Conservation (phyloP, 306 rosid species). For the Cicer cuneatum region DNA sequence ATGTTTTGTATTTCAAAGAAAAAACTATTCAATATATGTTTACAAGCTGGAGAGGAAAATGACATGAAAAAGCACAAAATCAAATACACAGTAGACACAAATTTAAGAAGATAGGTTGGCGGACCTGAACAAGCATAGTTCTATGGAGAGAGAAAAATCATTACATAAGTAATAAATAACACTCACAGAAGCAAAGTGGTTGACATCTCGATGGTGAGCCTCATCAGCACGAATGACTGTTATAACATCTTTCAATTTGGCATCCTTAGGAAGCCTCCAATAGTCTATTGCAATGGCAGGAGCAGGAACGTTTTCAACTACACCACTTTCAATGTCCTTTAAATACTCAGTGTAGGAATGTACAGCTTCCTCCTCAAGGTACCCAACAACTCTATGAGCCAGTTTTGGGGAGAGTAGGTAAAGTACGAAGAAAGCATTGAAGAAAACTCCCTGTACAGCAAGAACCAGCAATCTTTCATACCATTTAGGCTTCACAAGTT, state of each 20-base stretch:
- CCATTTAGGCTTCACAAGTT: constrained; percentile 78
- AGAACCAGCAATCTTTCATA: constrained; percentile 74
- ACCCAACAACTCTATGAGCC: constrained; percentile 84
- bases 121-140: background rate
- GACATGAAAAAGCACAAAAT: constrained; percentile 33
- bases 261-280: constrained; percentile 81
- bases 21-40: background rate
- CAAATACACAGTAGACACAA: constrained; percentile 14
- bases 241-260: constrained; percentile 69
- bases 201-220: constrained; percentile 83
- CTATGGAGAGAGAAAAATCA: background rate
- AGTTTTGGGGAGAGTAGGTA: constrained; percentile 65
- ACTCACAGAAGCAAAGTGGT: constrained; percentile 88
- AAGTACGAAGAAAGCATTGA: constrained; percentile 64
- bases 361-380: constrained; percentile 82
- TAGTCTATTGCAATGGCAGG: constrained; percentile 88
- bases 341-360: constrained; percentile 70
- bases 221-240: constrained; percentile 84
- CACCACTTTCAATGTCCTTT: constrained; percentile 61
- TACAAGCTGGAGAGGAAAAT: background rate
- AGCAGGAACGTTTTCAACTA: constrained; percentile 67
- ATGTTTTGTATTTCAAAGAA: background rate
- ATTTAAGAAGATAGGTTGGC: background rate
- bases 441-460: constrained; percentile 83
- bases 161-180: constrained; percentile 12